Evolutionary conservation across 768 basidiomycete species (phyloP), one percentile per base, ranked within the genome.

Genomic region (Tylopilus cervinicoccineus): DNA sequence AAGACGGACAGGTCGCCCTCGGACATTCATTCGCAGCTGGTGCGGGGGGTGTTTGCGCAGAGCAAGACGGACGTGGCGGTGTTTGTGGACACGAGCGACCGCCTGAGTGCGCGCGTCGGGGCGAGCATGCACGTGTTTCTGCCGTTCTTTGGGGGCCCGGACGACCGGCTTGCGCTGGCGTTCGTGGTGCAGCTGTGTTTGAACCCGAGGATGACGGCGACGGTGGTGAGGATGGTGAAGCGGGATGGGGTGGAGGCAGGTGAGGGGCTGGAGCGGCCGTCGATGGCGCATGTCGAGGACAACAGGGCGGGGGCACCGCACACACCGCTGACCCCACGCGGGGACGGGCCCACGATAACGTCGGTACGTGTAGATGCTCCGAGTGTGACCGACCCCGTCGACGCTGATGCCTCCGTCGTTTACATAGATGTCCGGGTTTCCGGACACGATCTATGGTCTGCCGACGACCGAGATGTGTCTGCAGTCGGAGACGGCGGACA

Each of bases 81-180:
- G 10, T 92, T 86, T 60, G 77, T 97, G 39, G 92, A 96, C 59
- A 76, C 79, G 38, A 76, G 75, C 31, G 69, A 72, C 44, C 57
- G 55, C 9, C 43, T 60, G 27, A 55, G 59, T 0, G 50, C 54
- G 36, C 56, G 40, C 19, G 2, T 48, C 23, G 64, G 65, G 38
- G 69, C 68, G 33, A 65, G 58, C 9, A 76, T 83, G 59, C 88
- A 91, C 60, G 56, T 97, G 13, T 88, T 92, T 68, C 59, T 96
- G 12, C 88, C 92, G 0, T 97, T 97, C 78, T 88, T 92, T 63
- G 95, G 95, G 20, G 95, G 95, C 0, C 87, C 92, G 0, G 95
- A 98, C 64, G 94, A 96, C 62, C 76, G 95, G 3, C 74, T 93
- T 16, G 90, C 92, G 0, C 70, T 98, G 29, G 81, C 87, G 26